Percentiles rank a stretch among this genome's conserved stretches.
These are phyloP conservation scores for Eucalyptus erythrocorys DNA, from an alignment of 345 rosid genomes.

Conservation along the genomic window DNA sequence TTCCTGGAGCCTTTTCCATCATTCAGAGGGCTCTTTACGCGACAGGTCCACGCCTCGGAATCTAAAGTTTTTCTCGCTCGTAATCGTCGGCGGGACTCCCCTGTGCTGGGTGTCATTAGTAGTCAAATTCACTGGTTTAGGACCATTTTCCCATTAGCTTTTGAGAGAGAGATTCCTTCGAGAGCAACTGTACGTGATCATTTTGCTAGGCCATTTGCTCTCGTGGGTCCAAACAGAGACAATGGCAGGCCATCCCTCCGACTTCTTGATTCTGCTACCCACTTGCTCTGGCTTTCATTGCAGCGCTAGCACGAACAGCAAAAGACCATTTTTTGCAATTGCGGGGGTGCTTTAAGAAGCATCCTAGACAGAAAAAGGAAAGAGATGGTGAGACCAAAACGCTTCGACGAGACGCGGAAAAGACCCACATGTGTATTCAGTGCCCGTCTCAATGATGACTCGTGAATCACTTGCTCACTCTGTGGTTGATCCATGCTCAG, in stretches of 20 bases:
- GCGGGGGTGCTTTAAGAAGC: not conserved
- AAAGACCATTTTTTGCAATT: not conserved
- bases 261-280: not conserved
- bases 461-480: not conserved
- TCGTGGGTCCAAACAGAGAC: not conserved
- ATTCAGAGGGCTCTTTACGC: not conserved
- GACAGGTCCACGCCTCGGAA: not conserved
- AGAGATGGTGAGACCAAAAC: not conserved
- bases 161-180: not conserved
- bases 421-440: not conserved
- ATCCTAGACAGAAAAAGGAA: not conserved
- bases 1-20: not conserved
- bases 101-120: not conserved
- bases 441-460: not conserved
- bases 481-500: not conserved
- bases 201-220: not conserved
- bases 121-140: not conserved
- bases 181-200: not conserved
- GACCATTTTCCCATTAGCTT: not conserved
- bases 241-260: not conserved
- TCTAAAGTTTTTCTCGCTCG: not conserved
- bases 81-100: not conserved
- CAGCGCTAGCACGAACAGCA: not conserved
- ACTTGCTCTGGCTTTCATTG: not conserved
- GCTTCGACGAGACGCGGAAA: not conserved